Conservation (phyloP, 345 rosid species). For the Linum tenue region DNA sequence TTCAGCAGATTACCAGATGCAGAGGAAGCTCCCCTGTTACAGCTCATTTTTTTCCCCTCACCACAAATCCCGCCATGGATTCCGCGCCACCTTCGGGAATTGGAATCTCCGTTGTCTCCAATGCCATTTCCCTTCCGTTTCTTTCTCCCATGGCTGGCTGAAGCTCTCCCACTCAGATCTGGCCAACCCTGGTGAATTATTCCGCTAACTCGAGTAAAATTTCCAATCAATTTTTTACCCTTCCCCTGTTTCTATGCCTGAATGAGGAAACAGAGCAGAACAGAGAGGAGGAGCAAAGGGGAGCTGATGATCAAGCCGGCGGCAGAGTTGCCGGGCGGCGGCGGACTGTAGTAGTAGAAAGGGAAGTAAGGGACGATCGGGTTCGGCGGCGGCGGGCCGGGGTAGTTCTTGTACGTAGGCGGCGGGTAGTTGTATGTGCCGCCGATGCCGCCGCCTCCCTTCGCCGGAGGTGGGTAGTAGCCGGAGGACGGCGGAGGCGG, state of each 20-base stretch:
- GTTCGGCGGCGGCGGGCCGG: conserved; percentile 21
- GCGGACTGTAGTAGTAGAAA: background rate
- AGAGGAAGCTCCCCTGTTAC: no score
- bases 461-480: conserved; percentile 22
- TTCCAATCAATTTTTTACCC: background rate
- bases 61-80: background rate
- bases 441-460: conserved; percentile 28
- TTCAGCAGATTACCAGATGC: background rate
- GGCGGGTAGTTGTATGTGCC: conserved; percentile 46
- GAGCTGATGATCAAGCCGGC: background rate
- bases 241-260: background rate
- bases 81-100: background rate
- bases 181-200: conserved; percentile 1
- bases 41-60: no score
- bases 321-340: background rate
- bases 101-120: background rate
- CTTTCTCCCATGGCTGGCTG: conserved; percentile 3
- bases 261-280: background rate
- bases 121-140: background rate
- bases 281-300: background rate
- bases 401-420: conserved; percentile 36
- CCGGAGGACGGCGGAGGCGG: conserved; percentile 56
- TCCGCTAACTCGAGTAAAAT: conserved; percentile 20
- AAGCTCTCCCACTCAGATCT: conserved; percentile 25
- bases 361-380: background rate